Evolutionary conservation across 129 eudicot genomes (phyloP).

Genomic region (Heracleum sosnowskyi): DNA sequence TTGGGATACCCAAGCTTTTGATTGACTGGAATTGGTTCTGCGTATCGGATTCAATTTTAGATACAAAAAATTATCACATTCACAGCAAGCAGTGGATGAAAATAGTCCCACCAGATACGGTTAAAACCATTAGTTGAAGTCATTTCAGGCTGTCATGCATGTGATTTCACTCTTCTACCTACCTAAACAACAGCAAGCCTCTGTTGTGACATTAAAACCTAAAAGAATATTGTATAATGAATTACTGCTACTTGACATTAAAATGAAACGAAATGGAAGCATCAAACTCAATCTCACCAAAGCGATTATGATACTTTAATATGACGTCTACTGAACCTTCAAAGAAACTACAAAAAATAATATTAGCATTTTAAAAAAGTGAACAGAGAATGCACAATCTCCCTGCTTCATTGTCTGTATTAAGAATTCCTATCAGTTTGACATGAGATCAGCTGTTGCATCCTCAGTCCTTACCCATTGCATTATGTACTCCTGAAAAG

Average conservation of each 20-base stretch:
- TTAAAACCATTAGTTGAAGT: conserved; percentile 64
- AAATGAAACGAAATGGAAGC: background rate
- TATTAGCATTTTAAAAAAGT: too few relatives aligned
- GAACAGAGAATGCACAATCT: too few relatives aligned
- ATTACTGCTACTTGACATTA: background rate
- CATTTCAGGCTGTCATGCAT: conserved; percentile 75
- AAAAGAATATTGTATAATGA: conserved; percentile 1
- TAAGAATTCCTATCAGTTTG: too few relatives aligned
- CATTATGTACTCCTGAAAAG: too few relatives aligned
- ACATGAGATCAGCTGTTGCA: too few relatives aligned
- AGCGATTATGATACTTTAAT: conserved; percentile 42
- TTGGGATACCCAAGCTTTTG: too few relatives aligned
- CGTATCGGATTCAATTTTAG: too few relatives aligned
- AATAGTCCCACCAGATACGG: conserved; percentile 97
- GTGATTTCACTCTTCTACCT: conserved; percentile 60
- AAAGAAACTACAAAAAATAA: too few relatives aligned
- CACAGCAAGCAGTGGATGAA: conserved; percentile 83
- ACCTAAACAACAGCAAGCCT: conserved; percentile 85
- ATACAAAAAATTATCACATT: conserved; percentile 13
- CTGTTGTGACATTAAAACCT: conserved; percentile 59
- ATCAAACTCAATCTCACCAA: conserved; percentile 36
- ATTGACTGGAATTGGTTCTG: too few relatives aligned
- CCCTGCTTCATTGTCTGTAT: too few relatives aligned
- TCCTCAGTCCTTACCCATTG: too few relatives aligned
- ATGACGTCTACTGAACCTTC: conserved; percentile 75